phyloP scores from a whole-genome alignment of 2,329 filamentous ascomycete species.

The Aaosphaeria pasadenensis region DNA sequence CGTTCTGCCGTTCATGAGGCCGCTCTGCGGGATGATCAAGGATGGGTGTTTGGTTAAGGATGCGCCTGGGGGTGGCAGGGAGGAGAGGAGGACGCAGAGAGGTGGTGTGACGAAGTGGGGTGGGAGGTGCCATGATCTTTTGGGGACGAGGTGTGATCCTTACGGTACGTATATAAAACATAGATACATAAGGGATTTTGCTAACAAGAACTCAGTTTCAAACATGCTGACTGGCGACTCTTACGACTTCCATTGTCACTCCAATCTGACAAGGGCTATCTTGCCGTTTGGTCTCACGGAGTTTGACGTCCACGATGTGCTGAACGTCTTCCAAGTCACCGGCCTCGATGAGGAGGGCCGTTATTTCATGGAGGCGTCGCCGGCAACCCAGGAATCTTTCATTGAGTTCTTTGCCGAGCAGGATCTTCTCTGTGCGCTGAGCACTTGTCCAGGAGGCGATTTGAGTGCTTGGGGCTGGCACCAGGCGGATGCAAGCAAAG shows the following conservation, averaged over 20 bases:
- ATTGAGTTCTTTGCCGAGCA: slow-evolving; percentile 81
- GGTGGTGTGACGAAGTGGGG: slow-evolving; percentile 54
- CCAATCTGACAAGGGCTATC: slow-evolving; percentile 73
- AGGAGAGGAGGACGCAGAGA: slow-evolving; percentile 46
- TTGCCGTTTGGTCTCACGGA: slow-evolving; percentile 66
- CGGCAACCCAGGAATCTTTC: slow-evolving; percentile 37
- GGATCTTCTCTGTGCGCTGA: slow-evolving; percentile 64
- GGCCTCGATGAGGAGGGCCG: slow-evolving; percentile 68
- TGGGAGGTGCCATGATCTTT: slow-evolving; percentile 70
- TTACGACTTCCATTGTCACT: slow-evolving; percentile 83
- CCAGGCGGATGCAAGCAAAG: slow-evolving; percentile 47
- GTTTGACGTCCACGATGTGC: slow-evolving; percentile 76
- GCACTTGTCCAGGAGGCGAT: slow-evolving; percentile 77
- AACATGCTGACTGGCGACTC: slow-evolving; percentile 65
- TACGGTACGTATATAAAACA: slow-evolving; percentile 48
- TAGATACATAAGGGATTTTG: not conserved
- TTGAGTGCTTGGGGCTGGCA: slow-evolving; percentile 80
- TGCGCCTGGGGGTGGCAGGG: slow-evolving; percentile 34
- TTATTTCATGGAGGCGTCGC: slow-evolving; percentile 64
- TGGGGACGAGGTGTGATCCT: slow-evolving; percentile 81
- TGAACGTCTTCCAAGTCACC: slow-evolving; percentile 85
- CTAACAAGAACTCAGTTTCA: slow-evolving; percentile 52
- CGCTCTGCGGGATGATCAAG: slow-evolving; percentile 64
- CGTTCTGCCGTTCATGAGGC: slow-evolving; percentile 71
- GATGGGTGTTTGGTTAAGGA: slow-evolving; percentile 49